Conservation (phyloP, 2,329 filamentous ascomycete species). For the Pseudopyricularia javanii region DNA sequence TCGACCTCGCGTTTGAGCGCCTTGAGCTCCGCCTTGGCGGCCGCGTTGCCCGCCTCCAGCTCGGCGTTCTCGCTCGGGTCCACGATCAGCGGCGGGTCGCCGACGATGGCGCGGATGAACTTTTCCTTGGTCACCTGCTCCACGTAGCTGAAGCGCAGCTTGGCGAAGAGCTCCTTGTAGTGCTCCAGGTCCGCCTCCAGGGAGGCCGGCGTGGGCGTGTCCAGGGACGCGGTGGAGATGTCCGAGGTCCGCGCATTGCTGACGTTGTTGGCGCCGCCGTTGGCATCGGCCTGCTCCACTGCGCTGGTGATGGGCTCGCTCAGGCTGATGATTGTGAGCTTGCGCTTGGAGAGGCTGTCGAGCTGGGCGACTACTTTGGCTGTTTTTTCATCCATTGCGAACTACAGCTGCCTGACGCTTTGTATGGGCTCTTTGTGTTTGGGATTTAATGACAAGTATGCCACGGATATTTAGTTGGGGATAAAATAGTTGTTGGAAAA, state of each 20-base stretch:
- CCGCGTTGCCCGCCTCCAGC: constrained; percentile 52
- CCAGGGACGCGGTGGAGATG: constrained; percentile 51
- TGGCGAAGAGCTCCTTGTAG: constrained; percentile 91
- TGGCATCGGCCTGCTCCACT: constrained; percentile 22
- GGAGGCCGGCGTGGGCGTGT: constrained; percentile 59
- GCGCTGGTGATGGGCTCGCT: constrained; percentile 59
- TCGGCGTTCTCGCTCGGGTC: constrained; percentile 70
- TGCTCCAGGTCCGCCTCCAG: constrained; percentile 76
- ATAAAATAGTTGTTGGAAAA: no score
- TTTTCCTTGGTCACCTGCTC: constrained; percentile 99
- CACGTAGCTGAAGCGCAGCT: constrained; percentile 92
- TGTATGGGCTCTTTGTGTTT: no score
- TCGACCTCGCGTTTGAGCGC: constrained; percentile 69
- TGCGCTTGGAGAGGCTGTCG: constrained; percentile 20
- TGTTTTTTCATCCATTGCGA: not conserved
- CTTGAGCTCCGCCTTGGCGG: constrained; percentile 65
- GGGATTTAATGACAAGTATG: no score
- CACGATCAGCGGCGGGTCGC: constrained; percentile 78
- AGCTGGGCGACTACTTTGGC: constrained; percentile 1
- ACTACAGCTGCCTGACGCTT: no score
- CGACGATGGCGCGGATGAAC: constrained; percentile 85
- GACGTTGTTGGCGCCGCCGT: constrained; percentile 17
- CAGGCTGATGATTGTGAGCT: constrained; percentile 64
- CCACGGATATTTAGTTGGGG: no score
- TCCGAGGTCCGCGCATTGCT: constrained; percentile 51